A percentile compares a stretch with the other conserved stretches of the same genome.
Conservation (phyloP, 495 filamentous ascomycete species). For the Aspergillus baeticus region DNA sequence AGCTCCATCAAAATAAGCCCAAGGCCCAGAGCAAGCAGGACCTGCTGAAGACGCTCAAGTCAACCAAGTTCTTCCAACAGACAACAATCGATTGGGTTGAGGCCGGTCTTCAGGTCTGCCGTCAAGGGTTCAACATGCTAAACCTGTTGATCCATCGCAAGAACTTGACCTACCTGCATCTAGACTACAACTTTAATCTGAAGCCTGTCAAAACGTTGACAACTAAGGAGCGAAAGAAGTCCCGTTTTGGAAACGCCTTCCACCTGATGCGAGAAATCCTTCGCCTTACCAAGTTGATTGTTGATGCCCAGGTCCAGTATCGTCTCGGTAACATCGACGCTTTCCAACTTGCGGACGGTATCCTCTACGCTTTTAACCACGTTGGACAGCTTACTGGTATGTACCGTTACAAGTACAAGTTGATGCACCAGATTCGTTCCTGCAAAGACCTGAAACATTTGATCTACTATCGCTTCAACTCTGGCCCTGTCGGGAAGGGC, state of each 20-base stretch:
- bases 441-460: constrained; percentile 99
- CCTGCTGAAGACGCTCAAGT: constrained; percentile 82
- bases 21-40: constrained; percentile 96
- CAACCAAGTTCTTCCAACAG: constrained; percentile 99
- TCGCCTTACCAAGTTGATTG: constrained; percentile 96
- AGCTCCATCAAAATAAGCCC: constrained; percentile 89
- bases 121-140: constrained; percentile 99
- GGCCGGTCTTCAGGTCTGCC: constrained; percentile 95
- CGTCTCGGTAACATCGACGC: constrained; percentile 97
- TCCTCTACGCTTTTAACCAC: constrained; percentile 98
- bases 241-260: constrained; percentile 98
- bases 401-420: constrained; percentile 99
- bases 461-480: constrained; percentile 99
- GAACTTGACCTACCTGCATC: constrained; percentile 96
- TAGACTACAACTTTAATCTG: constrained; percentile 99
- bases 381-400: constrained; percentile 98
- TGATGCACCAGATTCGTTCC: constrained; percentile 99
- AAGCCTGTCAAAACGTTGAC: constrained; percentile 99
- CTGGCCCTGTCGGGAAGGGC: constrained; percentile 94
- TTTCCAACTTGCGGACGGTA: constrained; percentile 98
- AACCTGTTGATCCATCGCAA: constrained; percentile 98
- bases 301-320: constrained; percentile 98
- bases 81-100: constrained; percentile 99
- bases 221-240: constrained; percentile 99
- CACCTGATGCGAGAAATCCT: constrained; percentile 99